phyloP scores from a whole-genome alignment of 176 grass and related monocot species.

The Puccinellia tenuiflora region DNA sequence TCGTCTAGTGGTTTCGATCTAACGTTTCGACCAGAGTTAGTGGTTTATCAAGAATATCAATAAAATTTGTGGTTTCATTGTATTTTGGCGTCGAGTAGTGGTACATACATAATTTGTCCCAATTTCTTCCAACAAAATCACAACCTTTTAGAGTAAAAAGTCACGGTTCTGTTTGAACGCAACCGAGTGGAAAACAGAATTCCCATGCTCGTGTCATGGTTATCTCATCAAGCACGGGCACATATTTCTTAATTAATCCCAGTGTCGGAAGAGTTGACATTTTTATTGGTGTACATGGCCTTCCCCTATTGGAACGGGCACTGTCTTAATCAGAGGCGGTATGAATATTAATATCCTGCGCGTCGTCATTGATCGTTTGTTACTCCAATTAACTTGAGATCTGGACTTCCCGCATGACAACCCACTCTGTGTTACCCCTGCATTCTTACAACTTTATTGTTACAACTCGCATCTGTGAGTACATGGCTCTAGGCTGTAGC shows the following conservation, averaged over 20 bases:
- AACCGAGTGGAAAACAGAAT: background rate
- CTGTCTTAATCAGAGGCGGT: background rate
- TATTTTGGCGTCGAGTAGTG: too few relatives aligned
- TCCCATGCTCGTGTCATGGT: background rate
- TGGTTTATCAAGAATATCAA: too few relatives aligned
- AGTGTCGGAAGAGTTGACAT: slow-evolving; percentile 19
- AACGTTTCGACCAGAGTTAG: too few relatives aligned
- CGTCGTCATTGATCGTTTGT: background rate
- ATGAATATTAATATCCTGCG: slow-evolving; percentile 6
- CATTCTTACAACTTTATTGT: too few relatives aligned
- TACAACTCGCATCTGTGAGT: background rate
- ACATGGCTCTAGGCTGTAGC: too few relatives aligned
- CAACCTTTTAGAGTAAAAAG: background rate
- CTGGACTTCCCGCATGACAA: background rate
- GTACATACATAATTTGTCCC: too few relatives aligned
- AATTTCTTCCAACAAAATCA: background rate
- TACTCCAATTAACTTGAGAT: background rate
- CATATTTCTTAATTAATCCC: background rate
- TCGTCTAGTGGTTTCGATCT: too few relatives aligned
- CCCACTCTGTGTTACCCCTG: too few relatives aligned
- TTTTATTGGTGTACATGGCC: background rate
- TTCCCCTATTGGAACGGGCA: slow-evolving; percentile 18
- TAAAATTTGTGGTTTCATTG: too few relatives aligned
- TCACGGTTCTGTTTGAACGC: background rate
- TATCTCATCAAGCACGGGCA: slow-evolving; percentile 34